phyloP scores from a whole-genome alignment of 169 alveolate species.

The Perkinsus marinus region DNA sequence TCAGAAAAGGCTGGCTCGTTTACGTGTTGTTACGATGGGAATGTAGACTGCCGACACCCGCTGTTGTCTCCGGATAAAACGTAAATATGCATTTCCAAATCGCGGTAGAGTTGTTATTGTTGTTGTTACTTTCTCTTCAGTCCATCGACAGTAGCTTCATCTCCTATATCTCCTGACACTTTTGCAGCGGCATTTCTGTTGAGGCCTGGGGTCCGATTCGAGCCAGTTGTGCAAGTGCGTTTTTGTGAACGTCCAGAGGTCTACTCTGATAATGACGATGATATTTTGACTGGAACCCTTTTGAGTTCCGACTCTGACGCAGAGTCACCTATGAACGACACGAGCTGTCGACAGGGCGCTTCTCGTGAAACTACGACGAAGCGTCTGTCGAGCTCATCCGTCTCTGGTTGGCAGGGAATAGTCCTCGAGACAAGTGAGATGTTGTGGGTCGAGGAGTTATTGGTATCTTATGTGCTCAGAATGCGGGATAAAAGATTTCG shows the following conservation, averaged over 20 bases:
- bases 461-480: background rate
- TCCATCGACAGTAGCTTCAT: background rate
- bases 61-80: too few species aligned
- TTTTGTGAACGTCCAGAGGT: background rate
- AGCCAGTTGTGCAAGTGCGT: background rate
- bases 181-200: background rate
- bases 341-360: too few species aligned
- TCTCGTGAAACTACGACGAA: too few species aligned
- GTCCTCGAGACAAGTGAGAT: background rate
- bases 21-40: too few species aligned
- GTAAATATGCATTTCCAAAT: too few species aligned
- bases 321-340: too few species aligned
- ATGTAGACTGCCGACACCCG: too few species aligned
- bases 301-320: too few species aligned
- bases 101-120: too few species aligned
- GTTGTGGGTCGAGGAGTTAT: background rate
- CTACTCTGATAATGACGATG: background rate
- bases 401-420: background rate
- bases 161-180: background rate
- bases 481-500: background rate
- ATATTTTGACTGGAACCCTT: too few species aligned
- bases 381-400: too few species aligned
- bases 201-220: background rate
- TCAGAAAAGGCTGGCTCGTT: too few species aligned
- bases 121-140: background rate